phyloP scores from a whole-genome alignment of 805 yeast species.

The Pichia californica region DNA sequence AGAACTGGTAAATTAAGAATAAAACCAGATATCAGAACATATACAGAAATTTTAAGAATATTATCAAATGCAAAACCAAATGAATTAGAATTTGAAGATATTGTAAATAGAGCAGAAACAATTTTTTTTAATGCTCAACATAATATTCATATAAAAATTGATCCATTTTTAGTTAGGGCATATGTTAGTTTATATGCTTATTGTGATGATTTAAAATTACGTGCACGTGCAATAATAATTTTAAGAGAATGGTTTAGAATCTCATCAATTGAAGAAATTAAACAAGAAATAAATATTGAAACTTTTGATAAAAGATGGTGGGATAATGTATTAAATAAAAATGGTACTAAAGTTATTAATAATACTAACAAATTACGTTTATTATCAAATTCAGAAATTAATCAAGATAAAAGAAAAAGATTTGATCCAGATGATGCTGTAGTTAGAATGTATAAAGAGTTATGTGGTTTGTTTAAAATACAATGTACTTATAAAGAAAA shows the following conservation, averaged over 20 bases:
- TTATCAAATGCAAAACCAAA: slow-evolving; percentile 13
- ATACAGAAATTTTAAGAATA: slow-evolving; percentile 25
- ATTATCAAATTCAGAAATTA: slow-evolving; percentile 14
- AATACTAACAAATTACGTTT: background rate
- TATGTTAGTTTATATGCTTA: slow-evolving; percentile 23
- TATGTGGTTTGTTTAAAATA: slow-evolving; percentile 16
- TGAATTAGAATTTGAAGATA: slow-evolving; percentile 11
- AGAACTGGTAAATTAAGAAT: slow-evolving; percentile 15
- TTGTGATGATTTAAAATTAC: slow-evolving; percentile 22
- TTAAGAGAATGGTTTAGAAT: slow-evolving; percentile 25
- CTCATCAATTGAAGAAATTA: slow-evolving; percentile 20
- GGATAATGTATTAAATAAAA: background rate
- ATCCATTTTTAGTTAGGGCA: slow-evolving; percentile 18
- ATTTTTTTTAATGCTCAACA: slow-evolving; percentile 19
- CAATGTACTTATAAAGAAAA: slow-evolving; percentile 8
- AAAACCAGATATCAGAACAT: slow-evolving; percentile 31
- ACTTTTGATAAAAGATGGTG: slow-evolving; percentile 2
- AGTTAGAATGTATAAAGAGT: slow-evolving; percentile 15
- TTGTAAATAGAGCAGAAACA: slow-evolving; percentile 19
- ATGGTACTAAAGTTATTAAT: background rate
- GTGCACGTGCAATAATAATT: slow-evolving; percentile 21
- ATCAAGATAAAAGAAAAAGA: slow-evolving; percentile 16
- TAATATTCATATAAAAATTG: slow-evolving; percentile 14
- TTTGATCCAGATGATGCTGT: slow-evolving; percentile 21
- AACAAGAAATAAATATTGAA: slow-evolving; percentile 7